A percentile compares a stretch with the other conserved stretches of the same genome.
These are phyloP conservation scores for Suillus lakei DNA, from an alignment of 768 basidiomycete species.

Conservation along the genomic window DNA sequence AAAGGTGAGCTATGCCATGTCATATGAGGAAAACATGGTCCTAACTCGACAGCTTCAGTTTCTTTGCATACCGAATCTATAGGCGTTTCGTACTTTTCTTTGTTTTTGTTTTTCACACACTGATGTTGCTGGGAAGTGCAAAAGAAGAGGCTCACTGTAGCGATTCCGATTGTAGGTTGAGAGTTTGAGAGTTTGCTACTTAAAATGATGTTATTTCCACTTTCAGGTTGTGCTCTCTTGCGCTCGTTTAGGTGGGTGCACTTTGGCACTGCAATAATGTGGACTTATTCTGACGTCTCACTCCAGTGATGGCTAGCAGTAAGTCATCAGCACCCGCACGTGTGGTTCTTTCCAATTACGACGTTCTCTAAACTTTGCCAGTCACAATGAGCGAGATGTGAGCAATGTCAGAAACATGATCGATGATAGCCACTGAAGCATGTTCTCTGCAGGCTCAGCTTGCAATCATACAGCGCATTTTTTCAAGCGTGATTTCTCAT, in stretches of 20 bases:
- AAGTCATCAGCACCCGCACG: neutral
- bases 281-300: neutral
- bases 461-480: slow-evolving; percentile 17
- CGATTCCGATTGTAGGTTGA: slow-evolving; percentile 22
- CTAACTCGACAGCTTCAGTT: slow-evolving; percentile 18
- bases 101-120: neutral
- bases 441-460: slow-evolving; percentile 15
- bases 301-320: slow-evolving; percentile 27
- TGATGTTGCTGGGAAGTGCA: slow-evolving; percentile 17
- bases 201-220: neutral
- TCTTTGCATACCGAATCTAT: slow-evolving; percentile 32
- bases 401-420: neutral
- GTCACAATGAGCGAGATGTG: slow-evolving; percentile 29
- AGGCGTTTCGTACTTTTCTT: slow-evolving; percentile 13
- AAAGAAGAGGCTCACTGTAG: slow-evolving; percentile 13
- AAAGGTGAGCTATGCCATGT: slow-evolving; percentile 19
- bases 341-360: neutral
- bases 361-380: slow-evolving; percentile 13
- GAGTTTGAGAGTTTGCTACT: neutral
- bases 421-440: neutral
- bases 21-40: neutral
- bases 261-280: neutral
- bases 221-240: slow-evolving; percentile 21
- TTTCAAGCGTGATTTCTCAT: slow-evolving; percentile 8
- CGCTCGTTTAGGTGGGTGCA: slow-evolving; percentile 22